Percentiles rank a stretch among this genome's conserved stretches.
Evolutionary conservation across 139 green algal genomes (phyloP).

Genomic region (Micractinium sp.): DNA sequence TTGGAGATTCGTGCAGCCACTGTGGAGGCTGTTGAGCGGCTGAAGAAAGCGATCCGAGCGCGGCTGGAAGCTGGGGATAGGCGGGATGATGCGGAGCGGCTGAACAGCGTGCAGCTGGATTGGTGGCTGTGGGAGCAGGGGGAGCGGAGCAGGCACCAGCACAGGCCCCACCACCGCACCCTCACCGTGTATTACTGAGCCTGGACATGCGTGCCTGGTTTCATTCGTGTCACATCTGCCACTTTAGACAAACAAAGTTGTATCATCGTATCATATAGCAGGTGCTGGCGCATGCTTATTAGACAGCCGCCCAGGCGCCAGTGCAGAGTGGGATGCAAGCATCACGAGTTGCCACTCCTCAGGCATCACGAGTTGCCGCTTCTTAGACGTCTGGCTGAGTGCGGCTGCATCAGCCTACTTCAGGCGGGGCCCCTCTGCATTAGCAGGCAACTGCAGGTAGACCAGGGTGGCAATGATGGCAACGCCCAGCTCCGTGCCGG

Average conservation of each 20-base stretch:
- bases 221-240: no score
- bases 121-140: conserved; percentile 89
- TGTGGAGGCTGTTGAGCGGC: conserved; percentile 72
- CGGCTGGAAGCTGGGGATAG: neutral
- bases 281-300: no score
- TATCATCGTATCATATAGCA: no score
- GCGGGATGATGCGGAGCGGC: neutral
- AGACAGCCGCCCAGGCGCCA: no score
- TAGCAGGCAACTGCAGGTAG: neutral
- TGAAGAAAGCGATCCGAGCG: conserved; percentile 48
- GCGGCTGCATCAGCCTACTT: no score
- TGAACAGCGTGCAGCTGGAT: conserved; percentile 71
- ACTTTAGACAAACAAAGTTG: no score
- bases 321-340: no score
- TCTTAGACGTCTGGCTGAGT: no score
- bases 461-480: neutral
- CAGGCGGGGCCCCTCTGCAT: neutral
- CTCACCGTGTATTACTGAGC: conserved; percentile 83
- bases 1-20: conserved; percentile 77
- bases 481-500: neutral
- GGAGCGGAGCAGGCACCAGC: conserved; percentile 50
- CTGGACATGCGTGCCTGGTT: no score
- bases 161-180: conserved; percentile 78
- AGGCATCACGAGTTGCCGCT: no score
- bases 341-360: no score